phyloP scores from a whole-genome alignment of 441 rosid species.

The Jatropha podagrica region DNA sequence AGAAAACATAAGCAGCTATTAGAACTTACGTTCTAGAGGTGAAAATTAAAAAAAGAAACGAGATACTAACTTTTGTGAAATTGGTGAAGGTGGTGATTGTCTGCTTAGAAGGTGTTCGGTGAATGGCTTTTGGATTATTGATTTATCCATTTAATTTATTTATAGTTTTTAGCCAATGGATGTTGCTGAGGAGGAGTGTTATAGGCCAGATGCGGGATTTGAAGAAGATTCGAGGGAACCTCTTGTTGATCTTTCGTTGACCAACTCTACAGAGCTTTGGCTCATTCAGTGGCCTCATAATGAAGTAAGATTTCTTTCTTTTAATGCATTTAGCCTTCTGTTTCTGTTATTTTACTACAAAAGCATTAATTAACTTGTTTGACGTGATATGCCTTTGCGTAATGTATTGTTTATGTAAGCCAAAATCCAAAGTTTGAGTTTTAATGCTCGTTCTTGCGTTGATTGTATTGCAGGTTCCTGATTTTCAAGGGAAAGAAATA shows the following conservation, averaged over 20 bases:
- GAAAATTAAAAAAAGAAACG: no score
- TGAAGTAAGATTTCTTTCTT: conserved; percentile 34
- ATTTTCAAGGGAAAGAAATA: conserved; percentile 52
- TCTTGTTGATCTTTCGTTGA: conserved; percentile 38
- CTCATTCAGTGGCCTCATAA: conserved; percentile 71
- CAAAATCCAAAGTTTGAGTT: background rate
- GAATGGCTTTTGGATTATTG: background rate
- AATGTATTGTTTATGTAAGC: background rate
- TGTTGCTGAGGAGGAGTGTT: conserved; percentile 25
- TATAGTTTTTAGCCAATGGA: conserved; percentile 27
- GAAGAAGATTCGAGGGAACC: conserved; percentile 40
- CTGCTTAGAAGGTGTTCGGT: background rate
- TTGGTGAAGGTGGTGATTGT: no score
- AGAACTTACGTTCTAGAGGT: no score
- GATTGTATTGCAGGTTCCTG: conserved; percentile 47
- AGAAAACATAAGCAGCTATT: no score
- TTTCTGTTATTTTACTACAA: no score
- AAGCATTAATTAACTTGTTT: no score
- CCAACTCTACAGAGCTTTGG: conserved; percentile 64
- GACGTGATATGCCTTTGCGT: no score
- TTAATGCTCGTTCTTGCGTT: background rate
- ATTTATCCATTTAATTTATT: background rate
- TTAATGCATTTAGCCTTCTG: no score
- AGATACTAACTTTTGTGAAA: no score
- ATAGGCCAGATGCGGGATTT: conserved; percentile 48